Conservation (phyloP, 106 monocot genomes). For the Dendrobium catenatum region DNA sequence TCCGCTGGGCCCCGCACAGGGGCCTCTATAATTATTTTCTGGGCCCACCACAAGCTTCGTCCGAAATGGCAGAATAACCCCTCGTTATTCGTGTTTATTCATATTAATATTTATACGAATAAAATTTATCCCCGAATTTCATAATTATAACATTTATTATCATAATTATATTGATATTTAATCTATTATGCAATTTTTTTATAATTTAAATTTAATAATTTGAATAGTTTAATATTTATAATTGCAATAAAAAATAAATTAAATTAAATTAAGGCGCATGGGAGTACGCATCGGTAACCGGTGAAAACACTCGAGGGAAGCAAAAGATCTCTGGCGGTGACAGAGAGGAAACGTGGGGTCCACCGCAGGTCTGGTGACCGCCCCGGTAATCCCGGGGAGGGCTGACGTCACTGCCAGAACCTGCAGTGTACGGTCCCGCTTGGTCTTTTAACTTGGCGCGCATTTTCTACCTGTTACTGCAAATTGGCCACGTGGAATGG, state of each 20-base stretch:
- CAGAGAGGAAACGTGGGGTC: not conserved
- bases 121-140: too few relatives aligned
- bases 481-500: not conserved
- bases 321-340: slow-evolving; percentile 8
- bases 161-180: too few relatives aligned
- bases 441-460: not conserved
- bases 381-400: slow-evolving; percentile 6
- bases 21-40: not conserved
- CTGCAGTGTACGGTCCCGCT: not conserved
- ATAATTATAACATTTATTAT: too few relatives aligned
- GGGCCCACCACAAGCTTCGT: not conserved
- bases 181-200: too few relatives aligned
- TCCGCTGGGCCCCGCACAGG: not conserved
- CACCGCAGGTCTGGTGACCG: not conserved
- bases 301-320: not conserved
- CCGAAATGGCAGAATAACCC: not conserved
- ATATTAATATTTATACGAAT: too few relatives aligned
- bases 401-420: not conserved
- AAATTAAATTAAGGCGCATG: not conserved
- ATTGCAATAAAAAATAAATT: not conserved
- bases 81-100: not conserved
- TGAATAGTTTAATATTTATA: too few relatives aligned
- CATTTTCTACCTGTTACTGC: not conserved
- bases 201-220: too few relatives aligned
- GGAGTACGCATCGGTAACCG: not conserved